These are phyloP conservation scores for Tagetes erecta DNA, from an alignment of 129 eudicot genomes.

Conservation along the genomic window DNA sequence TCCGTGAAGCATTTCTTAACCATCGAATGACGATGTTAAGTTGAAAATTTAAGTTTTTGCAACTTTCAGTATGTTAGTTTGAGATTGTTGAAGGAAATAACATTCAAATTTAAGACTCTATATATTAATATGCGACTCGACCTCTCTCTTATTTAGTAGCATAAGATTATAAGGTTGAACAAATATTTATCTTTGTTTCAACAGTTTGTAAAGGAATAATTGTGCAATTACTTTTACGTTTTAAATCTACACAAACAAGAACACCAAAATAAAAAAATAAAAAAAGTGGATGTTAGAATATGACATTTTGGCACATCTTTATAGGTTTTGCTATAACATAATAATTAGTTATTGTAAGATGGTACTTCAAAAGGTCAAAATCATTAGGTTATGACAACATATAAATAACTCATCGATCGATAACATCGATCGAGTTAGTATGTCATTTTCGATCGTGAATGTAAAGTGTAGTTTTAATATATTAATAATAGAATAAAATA, in stretches of 20 bases:
- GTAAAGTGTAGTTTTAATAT: conserved; percentile 8
- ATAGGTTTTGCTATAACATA: not conserved
- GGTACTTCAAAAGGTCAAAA: not conserved
- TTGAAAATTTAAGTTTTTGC: no score
- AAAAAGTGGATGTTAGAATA: not conserved
- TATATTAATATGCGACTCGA: no score
- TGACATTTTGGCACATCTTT: not conserved
- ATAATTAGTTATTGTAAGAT: not conserved
- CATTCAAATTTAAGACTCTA: no score
- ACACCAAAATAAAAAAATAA: not conserved
- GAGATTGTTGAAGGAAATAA: no score
- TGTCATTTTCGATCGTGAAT: not conserved
- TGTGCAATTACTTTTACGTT: not conserved
- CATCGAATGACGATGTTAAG: no score
- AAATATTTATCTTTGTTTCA: not conserved
- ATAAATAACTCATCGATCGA: not conserved
- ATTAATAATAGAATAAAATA: not conserved
- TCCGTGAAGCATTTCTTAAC: no score
- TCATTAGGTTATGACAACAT: not conserved
- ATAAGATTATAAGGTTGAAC: not conserved
- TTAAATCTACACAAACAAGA: not conserved
- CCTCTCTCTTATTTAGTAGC: not conserved
- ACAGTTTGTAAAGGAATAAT: not conserved
- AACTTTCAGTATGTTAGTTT: no score
- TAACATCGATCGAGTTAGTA: not conserved